A percentile compares a stretch with the other conserved stretches of the same genome.
These are phyloP conservation scores for Candida morakotiae DNA, from an alignment of 805 yeast genomes.

Conservation along the genomic window DNA sequence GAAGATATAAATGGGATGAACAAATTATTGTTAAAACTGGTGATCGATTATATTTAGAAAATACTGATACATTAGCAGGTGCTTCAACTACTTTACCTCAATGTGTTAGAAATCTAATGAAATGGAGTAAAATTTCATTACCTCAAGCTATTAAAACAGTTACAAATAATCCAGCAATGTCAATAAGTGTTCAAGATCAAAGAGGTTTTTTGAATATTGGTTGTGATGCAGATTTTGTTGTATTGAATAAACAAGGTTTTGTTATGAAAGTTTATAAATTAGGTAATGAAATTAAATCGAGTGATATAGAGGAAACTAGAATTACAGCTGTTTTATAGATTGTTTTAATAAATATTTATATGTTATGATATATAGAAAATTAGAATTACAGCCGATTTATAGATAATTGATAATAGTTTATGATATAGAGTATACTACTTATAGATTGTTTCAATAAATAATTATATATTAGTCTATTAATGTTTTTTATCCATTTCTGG, in stretches of 20 bases:
- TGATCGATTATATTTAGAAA: conserved; percentile 43
- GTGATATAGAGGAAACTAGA: conserved; percentile 7
- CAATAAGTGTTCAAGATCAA: conserved; percentile 37
- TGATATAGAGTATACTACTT: conserved; percentile 7
- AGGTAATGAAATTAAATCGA: conserved; percentile 29
- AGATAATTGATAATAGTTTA: no score
- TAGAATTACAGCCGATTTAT: no score
- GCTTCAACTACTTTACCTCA: conserved; percentile 53
- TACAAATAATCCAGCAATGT: conserved; percentile 51
- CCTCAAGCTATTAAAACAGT: conserved; percentile 54
- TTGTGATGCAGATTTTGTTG: conserved; percentile 54
- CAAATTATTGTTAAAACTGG: conserved; percentile 47
- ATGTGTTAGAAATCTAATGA: conserved; percentile 46
- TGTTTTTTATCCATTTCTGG: conserved; percentile 25
- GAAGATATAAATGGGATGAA: conserved; percentile 50
- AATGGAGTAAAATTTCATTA: conserved; percentile 46
- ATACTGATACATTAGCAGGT: conserved; percentile 58
- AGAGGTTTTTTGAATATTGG: conserved; percentile 51
- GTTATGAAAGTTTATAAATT: conserved; percentile 49
- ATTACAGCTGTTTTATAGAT: conserved; percentile 10
- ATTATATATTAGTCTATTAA: neutral
- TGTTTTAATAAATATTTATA: neutral
- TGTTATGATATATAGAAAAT: no score
- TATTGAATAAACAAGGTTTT: conserved; percentile 40
- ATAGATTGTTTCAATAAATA: conserved; percentile 2